Base-by-base conservation (phyloP, 805 yeast species). In the Torulaspora indica region DNA sequence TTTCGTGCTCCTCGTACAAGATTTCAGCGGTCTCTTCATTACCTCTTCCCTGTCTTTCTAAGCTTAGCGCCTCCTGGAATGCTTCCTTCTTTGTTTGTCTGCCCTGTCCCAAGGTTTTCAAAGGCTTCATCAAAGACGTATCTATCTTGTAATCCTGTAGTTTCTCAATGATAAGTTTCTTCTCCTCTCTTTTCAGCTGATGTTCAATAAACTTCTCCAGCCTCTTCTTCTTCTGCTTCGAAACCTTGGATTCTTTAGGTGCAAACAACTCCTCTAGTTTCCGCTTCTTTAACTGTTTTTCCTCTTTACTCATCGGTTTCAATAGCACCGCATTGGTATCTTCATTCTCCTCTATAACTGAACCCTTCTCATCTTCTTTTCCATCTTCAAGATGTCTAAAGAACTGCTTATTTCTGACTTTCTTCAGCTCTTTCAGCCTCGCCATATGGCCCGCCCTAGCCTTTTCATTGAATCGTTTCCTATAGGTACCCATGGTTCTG, bases 161-260 rank as follows among this genome's bases (percentile, higher is more conserved):
- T 61, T 88, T 89, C 51, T 82, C 80, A 34, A 91, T 69, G 42
- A 91, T 69, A 2, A 76, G 75, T 54, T 85, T 85, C 64, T 85
- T 85, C 66, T 91, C 98, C 62, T 91, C 95, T 59, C 95, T 72
- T 57, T 83, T 84, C 54, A 89, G 60, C 61, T 89, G 96, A 66
- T 86, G 95, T 46, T 89, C 95, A 30, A 91, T 88, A 64, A 88
- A 91, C 64, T 91, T 91, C 49, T 91, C 97, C 35, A 91, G 68
- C 46, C 98, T 68, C 85, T 79, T 76, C 72, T 73, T 77, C 70
- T 91, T 84, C 38, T 82, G 75, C 39, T 79, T 70, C 0, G 90
- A 79, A 29, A 85, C 64, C 58, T 88, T 88, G 10, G 81, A 59
- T 47, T 86, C 91, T 43, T 76, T 70, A 35, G 86, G 82, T 22